phyloP scores from a whole-genome alignment of 805 yeast genomes.

The Candida peoriensis region DNA sequence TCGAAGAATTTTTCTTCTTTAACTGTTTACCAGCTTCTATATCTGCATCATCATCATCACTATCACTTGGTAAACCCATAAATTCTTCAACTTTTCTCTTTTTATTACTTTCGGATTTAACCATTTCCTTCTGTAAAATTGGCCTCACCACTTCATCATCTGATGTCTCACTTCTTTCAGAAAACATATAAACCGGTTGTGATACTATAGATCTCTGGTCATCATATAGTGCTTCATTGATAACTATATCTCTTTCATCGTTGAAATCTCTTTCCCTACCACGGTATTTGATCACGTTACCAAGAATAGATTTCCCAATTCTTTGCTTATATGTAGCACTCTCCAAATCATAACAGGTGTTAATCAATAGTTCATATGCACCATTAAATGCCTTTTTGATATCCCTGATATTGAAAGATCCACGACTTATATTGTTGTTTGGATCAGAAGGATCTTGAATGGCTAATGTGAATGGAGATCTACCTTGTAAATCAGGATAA shows the following conservation, averaged over 20 bases:
- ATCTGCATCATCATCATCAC: constrained; percentile 22
- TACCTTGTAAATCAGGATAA: constrained; percentile 47
- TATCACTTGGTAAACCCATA: constrained; percentile 24
- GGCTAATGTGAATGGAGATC: constrained; percentile 58
- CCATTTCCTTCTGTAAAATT: neutral
- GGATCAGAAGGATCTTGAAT: constrained; percentile 89
- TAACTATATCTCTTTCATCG: constrained; percentile 62
- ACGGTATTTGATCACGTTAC: constrained; percentile 69
- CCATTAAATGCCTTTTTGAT: constrained; percentile 85
- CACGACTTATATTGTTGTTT: constrained; percentile 77
- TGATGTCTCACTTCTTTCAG: constrained; percentile 8
- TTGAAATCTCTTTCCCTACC: constrained; percentile 74
- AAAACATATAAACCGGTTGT: neutral
- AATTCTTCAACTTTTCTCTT: constrained; percentile 14
- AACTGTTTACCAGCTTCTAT: constrained; percentile 9
- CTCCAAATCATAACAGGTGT: constrained; percentile 70
- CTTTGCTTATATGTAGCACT: constrained; percentile 60
- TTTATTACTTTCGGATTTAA: neutral
- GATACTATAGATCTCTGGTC: constrained; percentile 21
- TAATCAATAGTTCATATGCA: constrained; percentile 72
- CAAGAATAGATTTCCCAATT: constrained; percentile 68
- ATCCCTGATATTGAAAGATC: constrained; percentile 75
- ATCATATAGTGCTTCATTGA: constrained; percentile 50
- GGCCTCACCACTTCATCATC: constrained; percentile 10
- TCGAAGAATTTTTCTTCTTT: constrained; percentile 8